These are phyloP conservation scores for Irpex sp. DNA, from an alignment of 1,284 basidiomycete species.

Conservation along the genomic window DNA sequence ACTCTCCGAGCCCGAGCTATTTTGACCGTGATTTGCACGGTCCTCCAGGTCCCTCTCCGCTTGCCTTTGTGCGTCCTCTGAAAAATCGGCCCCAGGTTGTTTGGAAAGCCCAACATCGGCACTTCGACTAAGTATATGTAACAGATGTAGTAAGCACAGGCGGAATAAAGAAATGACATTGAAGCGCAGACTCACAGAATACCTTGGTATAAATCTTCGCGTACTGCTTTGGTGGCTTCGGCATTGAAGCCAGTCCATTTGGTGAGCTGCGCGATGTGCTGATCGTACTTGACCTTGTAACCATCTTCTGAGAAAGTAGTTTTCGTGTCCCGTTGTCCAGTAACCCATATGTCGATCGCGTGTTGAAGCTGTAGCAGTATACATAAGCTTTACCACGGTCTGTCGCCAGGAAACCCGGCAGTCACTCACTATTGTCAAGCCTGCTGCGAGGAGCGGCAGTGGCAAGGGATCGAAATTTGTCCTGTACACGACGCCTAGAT, in stretches of 20 bases:
- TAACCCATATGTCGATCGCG: conserved; percentile 1
- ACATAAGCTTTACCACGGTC: background rate
- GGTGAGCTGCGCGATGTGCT: background rate
- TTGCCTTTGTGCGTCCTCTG: background rate
- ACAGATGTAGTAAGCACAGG: background rate
- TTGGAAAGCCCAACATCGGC: background rate
- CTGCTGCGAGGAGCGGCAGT: background rate
- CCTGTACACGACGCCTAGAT: background rate
- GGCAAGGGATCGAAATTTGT: conserved; percentile 3
- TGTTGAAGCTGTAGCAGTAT: background rate
- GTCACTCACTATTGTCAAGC: conserved; percentile 3
- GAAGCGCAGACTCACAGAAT: conserved; percentile 2
- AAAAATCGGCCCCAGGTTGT: background rate
- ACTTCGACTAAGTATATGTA: background rate
- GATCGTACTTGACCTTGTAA: background rate
- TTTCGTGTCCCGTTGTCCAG: background rate
- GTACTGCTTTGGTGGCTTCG: background rate
- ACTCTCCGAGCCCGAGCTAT: background rate
- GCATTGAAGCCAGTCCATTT: conserved; percentile 1
- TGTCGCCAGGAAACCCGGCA: background rate
- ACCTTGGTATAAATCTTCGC: background rate
- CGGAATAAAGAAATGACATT: background rate
- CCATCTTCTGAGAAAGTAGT: background rate
- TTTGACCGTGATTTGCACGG: background rate
- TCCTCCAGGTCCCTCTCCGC: background rate